A percentile compares a stretch with the other conserved stretches of the same genome.
Conservation (phyloP, 768 basidiomycete genomes). For the Boletellus sp. region DNA sequence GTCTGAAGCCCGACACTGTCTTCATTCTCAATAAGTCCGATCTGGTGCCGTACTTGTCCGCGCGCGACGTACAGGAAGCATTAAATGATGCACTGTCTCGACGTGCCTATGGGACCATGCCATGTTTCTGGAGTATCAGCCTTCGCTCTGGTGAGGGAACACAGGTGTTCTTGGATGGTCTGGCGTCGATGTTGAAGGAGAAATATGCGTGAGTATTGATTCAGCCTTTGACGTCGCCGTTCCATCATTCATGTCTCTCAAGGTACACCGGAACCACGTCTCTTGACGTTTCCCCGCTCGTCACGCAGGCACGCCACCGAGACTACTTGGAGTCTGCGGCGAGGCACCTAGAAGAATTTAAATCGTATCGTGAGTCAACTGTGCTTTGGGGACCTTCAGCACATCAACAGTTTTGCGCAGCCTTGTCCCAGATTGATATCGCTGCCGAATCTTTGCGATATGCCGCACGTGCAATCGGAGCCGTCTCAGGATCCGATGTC, state of each 20-base stretch:
- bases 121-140: constrained; percentile 56
- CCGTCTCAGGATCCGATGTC: constrained; percentile 69
- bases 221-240: background rate
- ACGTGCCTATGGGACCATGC: background rate
- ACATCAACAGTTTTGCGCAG: constrained; percentile 31
- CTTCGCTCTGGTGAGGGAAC: constrained; percentile 57
- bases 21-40: constrained; percentile 83
- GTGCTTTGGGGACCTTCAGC: background rate
- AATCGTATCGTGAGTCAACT: constrained; percentile 26
- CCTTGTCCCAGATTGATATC: constrained; percentile 67
- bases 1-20: constrained; percentile 56
- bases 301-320: constrained; percentile 79
- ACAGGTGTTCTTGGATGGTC: constrained; percentile 53
- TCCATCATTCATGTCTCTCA: background rate
- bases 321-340: constrained; percentile 67
- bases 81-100: constrained; percentile 12
- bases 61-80: constrained; percentile 15
- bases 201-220: constrained; percentile 19
- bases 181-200: constrained; percentile 45
- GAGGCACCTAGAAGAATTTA: constrained; percentile 32
- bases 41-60: constrained; percentile 30
- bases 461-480: constrained; percentile 78
- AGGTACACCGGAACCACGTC: constrained; percentile 24
- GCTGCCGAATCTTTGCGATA: constrained; percentile 88
- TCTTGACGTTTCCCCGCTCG: constrained; percentile 44